Conservation (phyloP, 768 basidiomycete genomes). For the Paxillus rubicundulus region DNA sequence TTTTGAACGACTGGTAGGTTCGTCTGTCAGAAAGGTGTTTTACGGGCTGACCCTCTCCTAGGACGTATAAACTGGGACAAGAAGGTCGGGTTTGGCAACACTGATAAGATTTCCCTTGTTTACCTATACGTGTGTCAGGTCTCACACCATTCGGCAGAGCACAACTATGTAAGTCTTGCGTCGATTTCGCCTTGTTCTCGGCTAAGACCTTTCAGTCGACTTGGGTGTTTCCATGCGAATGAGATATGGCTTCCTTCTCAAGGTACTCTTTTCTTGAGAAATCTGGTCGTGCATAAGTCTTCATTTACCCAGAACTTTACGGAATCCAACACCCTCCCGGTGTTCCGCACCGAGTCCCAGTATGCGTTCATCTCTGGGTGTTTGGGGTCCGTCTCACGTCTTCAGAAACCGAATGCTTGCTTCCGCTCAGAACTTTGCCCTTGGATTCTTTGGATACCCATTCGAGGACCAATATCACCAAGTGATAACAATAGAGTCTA, state of each 20-base stretch:
- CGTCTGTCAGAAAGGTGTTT: not conserved
- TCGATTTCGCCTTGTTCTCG: not conserved
- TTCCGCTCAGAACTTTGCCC: too few relatives aligned
- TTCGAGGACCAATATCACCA: too few relatives aligned
- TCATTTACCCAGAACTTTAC: constrained; percentile 37
- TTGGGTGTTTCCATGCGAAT: constrained; percentile 42
- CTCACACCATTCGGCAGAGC: constrained; percentile 82
- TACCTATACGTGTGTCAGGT: constrained; percentile 36
- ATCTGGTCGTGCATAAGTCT: constrained; percentile 15
- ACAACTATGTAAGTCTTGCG: constrained; percentile 61
- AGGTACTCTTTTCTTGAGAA: constrained; percentile 19
- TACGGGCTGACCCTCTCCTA: constrained; percentile 21
- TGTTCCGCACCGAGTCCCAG: constrained; percentile 54
- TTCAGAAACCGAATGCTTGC: too few relatives aligned
- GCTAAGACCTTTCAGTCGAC: constrained; percentile 27
- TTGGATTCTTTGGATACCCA: too few relatives aligned
- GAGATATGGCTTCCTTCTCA: constrained; percentile 42
- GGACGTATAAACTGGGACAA: constrained; percentile 84
- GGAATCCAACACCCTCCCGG: constrained; percentile 38
- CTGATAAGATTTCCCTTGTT: too few relatives aligned
- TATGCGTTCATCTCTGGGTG: constrained; percentile 14
- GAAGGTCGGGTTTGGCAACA: constrained; percentile 45
- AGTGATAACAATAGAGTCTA: too few relatives aligned
- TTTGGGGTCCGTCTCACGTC: too few relatives aligned
- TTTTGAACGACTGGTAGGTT: constrained; percentile 74